Base-by-base conservation (phyloP, 2,329 filamentous ascomycete species). In the Coniochaeta sp. region DNA sequence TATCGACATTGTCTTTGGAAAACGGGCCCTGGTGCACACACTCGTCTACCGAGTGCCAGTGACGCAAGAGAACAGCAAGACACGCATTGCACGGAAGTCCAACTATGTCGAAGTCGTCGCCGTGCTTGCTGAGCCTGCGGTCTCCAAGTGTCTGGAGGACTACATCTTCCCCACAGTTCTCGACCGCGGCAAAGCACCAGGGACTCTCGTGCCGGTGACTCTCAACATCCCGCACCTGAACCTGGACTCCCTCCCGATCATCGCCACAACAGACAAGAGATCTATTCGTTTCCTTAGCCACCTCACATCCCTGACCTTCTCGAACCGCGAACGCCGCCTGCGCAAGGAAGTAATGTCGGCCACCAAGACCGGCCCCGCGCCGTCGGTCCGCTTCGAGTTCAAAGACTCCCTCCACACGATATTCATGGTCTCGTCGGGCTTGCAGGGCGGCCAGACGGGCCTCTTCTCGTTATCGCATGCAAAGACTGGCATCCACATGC, bases 361-460 rank as follows among this genome's bases (percentile, higher is more conserved):
- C 4, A 40, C 26, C 38, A 40, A 30, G 7, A 17, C 24, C 19
- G 22, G 26, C 38, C 16, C 28, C 36, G 47, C 47, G 10, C 26
- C 47, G 7, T n/a, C 22, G 4, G 19, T 63, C 3, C 73, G 77
- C 0, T 65, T 78, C 57, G 77, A 79, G 64, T 77, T 82, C 67
- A 81, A 81, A 62, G 77, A 81, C 61, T 77, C 78, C 0, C 58
- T 82, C 12, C 77, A 77, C 60, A 75, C 74, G 36, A 75, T 82
- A 66, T 77, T 79, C 63, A 78, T 77, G 74, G 61, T 78, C 26
- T 66, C 73, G 3, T 73, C 78, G 0, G 79, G 79, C 2, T 68
- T 79, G 4, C 77, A 80, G 50, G 78, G 75, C 6, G 73, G 71
- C 0, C 74, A 77, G 60, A 78, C 76, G 0, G 74, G 75, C 2